These are phyloP conservation scores for Claviceps spartinae DNA, from an alignment of 2,329 filamentous ascomycete species.

Conservation along the genomic window DNA sequence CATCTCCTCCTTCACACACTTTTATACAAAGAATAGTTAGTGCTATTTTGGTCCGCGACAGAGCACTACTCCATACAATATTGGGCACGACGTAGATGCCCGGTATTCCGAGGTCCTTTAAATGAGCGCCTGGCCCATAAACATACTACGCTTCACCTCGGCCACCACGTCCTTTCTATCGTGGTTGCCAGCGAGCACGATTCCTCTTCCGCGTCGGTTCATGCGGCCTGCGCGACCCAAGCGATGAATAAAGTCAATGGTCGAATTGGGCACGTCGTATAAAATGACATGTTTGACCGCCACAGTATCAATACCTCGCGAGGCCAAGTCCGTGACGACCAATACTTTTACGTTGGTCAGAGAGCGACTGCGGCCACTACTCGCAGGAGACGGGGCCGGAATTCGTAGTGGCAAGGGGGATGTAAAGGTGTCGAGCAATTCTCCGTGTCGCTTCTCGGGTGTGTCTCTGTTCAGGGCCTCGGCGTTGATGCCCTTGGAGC, in stretches of 20 bases:
- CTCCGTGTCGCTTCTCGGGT: slow-evolving; percentile 59
- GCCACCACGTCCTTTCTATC: slow-evolving; percentile 82
- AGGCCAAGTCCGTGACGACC: slow-evolving; percentile 86
- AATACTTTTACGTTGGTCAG: slow-evolving; percentile 76
- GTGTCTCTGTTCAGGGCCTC: slow-evolving; percentile 76
- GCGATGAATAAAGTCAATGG: slow-evolving; percentile 95
- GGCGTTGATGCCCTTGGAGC: slow-evolving; percentile 77
- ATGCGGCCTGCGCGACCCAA: slow-evolving; percentile 85
- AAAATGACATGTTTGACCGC: slow-evolving; percentile 83
- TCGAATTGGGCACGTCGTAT: slow-evolving; percentile 95
- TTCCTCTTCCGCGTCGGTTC: slow-evolving; percentile 75
- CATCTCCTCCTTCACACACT: background rate
- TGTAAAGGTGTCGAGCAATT: slow-evolving; percentile 67
- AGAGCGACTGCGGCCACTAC: slow-evolving; percentile 28
- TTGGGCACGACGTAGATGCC: no score
- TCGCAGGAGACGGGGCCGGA: slow-evolving; percentile 11
- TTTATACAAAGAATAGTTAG: background rate
- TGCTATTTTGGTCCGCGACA: no score
- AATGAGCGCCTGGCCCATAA: slow-evolving; percentile 64
- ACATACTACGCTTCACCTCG: slow-evolving; percentile 86
- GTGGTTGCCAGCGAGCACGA: slow-evolving; percentile 80
- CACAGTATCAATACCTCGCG: slow-evolving; percentile 85
- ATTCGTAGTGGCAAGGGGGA: slow-evolving; percentile 27
- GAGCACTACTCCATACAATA: no score
- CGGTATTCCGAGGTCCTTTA: slow-evolving; percentile 21